A percentile compares a stretch with the other conserved stretches of the same genome.
Conservation (phyloP, 1,139 yeast genomes). For the Nakaseomyces delphensis region DNA sequence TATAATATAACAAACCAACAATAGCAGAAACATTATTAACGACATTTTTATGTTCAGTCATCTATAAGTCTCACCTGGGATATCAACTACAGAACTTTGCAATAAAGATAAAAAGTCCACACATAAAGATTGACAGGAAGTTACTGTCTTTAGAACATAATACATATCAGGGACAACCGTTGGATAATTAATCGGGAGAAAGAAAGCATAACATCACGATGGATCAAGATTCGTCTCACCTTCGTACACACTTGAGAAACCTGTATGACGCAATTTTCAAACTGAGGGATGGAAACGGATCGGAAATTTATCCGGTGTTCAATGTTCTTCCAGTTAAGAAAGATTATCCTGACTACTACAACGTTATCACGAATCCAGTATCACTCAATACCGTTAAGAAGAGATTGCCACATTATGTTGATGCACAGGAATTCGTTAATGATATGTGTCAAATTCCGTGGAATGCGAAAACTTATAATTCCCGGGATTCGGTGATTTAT, state of each 20-base stretch:
- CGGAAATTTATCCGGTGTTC: constrained; percentile 39
- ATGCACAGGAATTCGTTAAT: constrained; percentile 59
- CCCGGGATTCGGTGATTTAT: constrained; percentile 58
- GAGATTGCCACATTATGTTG: constrained; percentile 40
- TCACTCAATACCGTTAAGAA: constrained; percentile 59
- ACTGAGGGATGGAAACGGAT: constrained; percentile 40
- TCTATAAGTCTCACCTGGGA: no score
- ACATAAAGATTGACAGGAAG: no score
- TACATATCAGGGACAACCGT: no score
- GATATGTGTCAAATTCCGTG: constrained; percentile 80
- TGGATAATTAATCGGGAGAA: no score
- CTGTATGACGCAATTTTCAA: constrained; percentile 33
- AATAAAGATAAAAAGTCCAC: no score
- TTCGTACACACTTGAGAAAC: constrained; percentile 8
- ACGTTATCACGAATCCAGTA: constrained; percentile 61
- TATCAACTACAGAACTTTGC: no score
- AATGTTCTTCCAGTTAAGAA: constrained; percentile 45
- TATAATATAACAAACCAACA: no score
- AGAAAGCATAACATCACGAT: not conserved
- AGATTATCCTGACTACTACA: constrained; percentile 63
- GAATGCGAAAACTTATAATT: constrained; percentile 82
- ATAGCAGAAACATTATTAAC: no score
- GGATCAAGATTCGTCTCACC: not conserved
- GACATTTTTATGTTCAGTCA: no score
- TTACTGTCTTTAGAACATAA: no score